A percentile compares a stretch with the other conserved stretches of the same genome.
Conservation (phyloP, 2,329 filamentous ascomycete genomes). For the Alternaria arbusti region DNA sequence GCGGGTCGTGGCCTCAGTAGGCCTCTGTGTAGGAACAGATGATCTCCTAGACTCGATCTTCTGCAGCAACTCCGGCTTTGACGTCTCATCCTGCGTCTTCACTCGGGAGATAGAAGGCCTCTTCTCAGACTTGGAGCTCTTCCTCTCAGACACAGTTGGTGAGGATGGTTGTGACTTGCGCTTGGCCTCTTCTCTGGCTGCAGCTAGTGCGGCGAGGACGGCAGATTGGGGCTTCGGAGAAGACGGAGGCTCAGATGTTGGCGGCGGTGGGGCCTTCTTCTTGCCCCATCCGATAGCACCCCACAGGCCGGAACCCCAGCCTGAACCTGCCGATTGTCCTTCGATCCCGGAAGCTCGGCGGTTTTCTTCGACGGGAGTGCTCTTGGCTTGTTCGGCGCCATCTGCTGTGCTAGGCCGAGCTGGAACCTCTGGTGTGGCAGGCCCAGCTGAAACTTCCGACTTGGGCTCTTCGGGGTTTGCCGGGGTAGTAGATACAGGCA, state of each 20-base stretch:
- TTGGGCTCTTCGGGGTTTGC: not conserved
- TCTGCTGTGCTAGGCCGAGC: constrained; percentile 7
- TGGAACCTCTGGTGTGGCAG: not conserved
- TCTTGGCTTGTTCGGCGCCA: constrained; percentile 1
- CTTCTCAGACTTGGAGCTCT: constrained; percentile 4
- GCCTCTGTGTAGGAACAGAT: not conserved
- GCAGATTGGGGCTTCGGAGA: constrained; percentile 12
- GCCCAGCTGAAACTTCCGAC: not conserved
- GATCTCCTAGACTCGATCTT: constrained; percentile 1
- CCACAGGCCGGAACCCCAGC: constrained; percentile 35
- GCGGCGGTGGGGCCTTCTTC: constrained; percentile 27
- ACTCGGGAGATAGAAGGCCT: not conserved
- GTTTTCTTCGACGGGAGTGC: constrained; percentile 1
- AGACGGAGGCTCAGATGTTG: constrained; percentile 13
- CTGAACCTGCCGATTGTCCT: constrained; percentile 16
- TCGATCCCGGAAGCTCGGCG: constrained; percentile 11
- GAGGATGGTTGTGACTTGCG: not conserved
- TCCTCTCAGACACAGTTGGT: constrained; percentile 5
- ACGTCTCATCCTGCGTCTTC: not conserved
- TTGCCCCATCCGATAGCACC: constrained; percentile 44
- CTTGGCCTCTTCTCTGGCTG: constrained; percentile 10
- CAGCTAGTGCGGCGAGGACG: constrained; percentile 15
- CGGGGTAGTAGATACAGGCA: too few relatives aligned
- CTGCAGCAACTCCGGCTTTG: constrained; percentile 4
- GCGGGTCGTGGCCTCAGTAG: not conserved